Evolutionary conservation across 2,329 filamentous ascomycete genomes (phyloP).

Genomic region (Dothidotthia symphoricarpi): DNA sequence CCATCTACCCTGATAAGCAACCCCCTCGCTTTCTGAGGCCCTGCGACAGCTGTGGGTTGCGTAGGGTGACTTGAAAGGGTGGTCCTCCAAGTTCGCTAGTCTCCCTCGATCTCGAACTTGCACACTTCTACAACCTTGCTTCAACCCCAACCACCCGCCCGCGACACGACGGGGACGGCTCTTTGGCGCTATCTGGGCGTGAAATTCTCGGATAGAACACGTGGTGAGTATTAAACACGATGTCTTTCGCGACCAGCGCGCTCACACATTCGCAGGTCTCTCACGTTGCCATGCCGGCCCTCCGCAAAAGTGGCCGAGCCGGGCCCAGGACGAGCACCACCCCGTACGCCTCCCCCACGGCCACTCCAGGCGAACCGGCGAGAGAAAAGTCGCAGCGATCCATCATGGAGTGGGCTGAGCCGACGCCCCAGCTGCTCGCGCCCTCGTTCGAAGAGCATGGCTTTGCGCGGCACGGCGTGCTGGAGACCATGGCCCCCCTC

Average conservation of each 20-base stretch:
- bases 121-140: slow-evolving; percentile 23
- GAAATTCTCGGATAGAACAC: slow-evolving; percentile 29
- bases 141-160: slow-evolving; percentile 26
- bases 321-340: slow-evolving; percentile 37
- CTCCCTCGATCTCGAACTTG: slow-evolving; percentile 21
- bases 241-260: slow-evolving; percentile 18
- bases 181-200: slow-evolving; percentile 28
- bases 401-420: slow-evolving; percentile 57
- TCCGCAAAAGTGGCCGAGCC: slow-evolving; percentile 40
- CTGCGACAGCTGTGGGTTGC: slow-evolving; percentile 11
- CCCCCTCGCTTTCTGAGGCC: slow-evolving; percentile 1
- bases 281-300: slow-evolving; percentile 38
- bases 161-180: slow-evolving; percentile 30
- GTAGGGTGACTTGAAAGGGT: slow-evolving; percentile 15
- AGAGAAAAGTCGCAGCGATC: slow-evolving; percentile 40
- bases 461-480: slow-evolving; percentile 69
- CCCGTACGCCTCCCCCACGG: slow-evolving; percentile 32
- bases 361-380: slow-evolving; percentile 28
- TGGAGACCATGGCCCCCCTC: slow-evolving; percentile 80
- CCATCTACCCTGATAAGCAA: background rate
- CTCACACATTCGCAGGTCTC: slow-evolving; percentile 34
- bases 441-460: slow-evolving; percentile 78
- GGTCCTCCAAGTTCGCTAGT: slow-evolving; percentile 12
- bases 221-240: slow-evolving; percentile 28
- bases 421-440: slow-evolving; percentile 51